Conservation (phyloP, 495 filamentous ascomycete species). For the Penicillium antarcticum region DNA sequence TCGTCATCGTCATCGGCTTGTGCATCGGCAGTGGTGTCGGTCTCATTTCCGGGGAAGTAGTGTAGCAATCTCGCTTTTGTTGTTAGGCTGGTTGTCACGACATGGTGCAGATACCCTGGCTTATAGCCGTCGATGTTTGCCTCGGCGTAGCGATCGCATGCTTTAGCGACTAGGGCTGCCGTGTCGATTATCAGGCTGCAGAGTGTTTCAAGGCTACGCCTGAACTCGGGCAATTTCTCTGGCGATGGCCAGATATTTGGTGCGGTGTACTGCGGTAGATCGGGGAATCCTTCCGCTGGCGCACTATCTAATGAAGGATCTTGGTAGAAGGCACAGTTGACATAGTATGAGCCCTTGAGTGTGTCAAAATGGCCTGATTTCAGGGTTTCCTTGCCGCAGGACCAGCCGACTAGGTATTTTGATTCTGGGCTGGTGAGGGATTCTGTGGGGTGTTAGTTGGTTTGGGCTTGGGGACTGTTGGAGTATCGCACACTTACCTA, state of each 20-base stretch:
- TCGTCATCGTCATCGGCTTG: constrained; percentile 54
- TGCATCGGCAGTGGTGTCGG: too few relatives aligned
- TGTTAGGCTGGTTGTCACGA: constrained; percentile 79
- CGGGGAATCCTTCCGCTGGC: constrained; percentile 54
- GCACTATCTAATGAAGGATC: constrained; percentile 59
- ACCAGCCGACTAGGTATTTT: constrained; percentile 67
- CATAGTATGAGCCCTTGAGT: constrained; percentile 93
- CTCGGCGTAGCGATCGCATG: constrained; percentile 83
- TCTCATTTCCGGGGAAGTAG: constrained; percentile 63
- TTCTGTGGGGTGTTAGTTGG: constrained; percentile 27
- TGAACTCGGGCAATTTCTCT: constrained; percentile 68
- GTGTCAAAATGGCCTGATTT: constrained; percentile 87
- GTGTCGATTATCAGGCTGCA: constrained; percentile 85
- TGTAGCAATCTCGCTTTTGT: constrained; percentile 92
- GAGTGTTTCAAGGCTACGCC: constrained; percentile 65
- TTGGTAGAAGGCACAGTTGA: constrained; percentile 92
- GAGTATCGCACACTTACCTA: constrained; percentile 52
- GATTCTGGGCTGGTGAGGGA: constrained; percentile 43
- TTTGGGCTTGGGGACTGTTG: not conserved
- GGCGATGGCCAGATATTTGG: constrained; percentile 83
- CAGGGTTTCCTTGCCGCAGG: constrained; percentile 90
- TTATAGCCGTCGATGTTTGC: constrained; percentile 73
- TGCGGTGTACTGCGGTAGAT: constrained; percentile 62
- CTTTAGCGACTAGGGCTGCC: constrained; percentile 78
- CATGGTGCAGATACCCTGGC: constrained; percentile 73